Evolutionary conservation across 2,329 filamentous ascomycete species (phyloP).

Genomic region (Dothistroma septosporum): DNA sequence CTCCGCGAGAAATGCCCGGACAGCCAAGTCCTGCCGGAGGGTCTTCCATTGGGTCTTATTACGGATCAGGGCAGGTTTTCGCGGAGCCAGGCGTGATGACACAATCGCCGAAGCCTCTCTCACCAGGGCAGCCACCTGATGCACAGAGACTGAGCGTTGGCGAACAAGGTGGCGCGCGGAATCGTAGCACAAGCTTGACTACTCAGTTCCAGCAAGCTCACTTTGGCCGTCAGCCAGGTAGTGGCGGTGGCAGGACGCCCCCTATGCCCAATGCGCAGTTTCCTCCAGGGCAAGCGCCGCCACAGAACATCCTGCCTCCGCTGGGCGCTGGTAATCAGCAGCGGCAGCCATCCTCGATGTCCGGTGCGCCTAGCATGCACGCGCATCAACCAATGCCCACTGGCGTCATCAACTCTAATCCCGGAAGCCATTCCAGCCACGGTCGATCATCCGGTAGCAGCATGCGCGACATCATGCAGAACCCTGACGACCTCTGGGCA

Average conservation of each 20-base stretch:
- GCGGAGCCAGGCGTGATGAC: slow-evolving; percentile 65
- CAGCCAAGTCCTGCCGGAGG: slow-evolving; percentile 27
- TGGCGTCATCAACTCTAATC: slow-evolving; percentile 40
- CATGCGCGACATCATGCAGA: slow-evolving; percentile 64
- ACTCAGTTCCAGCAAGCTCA: slow-evolving; percentile 64
- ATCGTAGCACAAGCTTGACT: slow-evolving; percentile 63
- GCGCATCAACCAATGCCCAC: slow-evolving; percentile 29
- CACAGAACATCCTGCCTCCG: slow-evolving; percentile 39
- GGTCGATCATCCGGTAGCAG: slow-evolving; percentile 55
- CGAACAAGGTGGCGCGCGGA: slow-evolving; percentile 43
- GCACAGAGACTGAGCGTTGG: slow-evolving; percentile 52
- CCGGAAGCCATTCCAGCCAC: slow-evolving; percentile 51
- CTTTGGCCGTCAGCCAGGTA: slow-evolving; percentile 50
- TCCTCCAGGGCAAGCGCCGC: slow-evolving; percentile 25
- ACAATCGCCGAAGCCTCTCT: slow-evolving; percentile 82
- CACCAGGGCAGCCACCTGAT: slow-evolving; percentile 54
- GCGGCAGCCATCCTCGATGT: slow-evolving; percentile 19
- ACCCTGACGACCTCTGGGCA: slow-evolving; percentile 56
- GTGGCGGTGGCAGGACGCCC: slow-evolving; percentile 55
- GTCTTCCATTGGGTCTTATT: slow-evolving; percentile 26
- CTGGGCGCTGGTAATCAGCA: slow-evolving; percentile 29
- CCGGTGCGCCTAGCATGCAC: slow-evolving; percentile 37
- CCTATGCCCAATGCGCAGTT: slow-evolving; percentile 42
- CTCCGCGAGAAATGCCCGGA: slow-evolving; percentile 38
- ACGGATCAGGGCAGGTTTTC: slow-evolving; percentile 56